Percentiles rank a stretch among this genome's conserved stretches.
Evolutionary conservation across 1,284 basidiomycete genomes (phyloP).

Genomic region (Apiotrichum siamense): DNA sequence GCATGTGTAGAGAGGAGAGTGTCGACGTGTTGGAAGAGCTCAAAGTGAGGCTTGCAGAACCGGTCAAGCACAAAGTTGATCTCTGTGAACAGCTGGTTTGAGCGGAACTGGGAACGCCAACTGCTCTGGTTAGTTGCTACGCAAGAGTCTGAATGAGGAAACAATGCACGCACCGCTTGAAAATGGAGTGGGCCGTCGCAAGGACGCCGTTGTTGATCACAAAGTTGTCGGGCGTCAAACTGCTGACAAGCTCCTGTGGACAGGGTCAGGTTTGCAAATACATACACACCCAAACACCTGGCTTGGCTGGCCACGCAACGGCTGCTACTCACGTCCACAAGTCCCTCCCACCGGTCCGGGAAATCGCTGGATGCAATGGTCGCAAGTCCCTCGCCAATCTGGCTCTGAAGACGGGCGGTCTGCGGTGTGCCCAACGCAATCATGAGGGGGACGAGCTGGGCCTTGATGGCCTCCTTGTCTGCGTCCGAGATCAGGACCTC

Average conservation of each 20-base stretch:
- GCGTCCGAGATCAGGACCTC: slow-evolving; percentile 33
- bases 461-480: slow-evolving; percentile 51
- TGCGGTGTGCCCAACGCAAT: slow-evolving; percentile 50
- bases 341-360: slow-evolving; percentile 71
- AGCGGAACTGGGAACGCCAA: slow-evolving; percentile 87
- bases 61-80: slow-evolving; percentile 86
- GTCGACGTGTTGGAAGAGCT: slow-evolving; percentile 63
- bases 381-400: slow-evolving; percentile 83
- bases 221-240: slow-evolving; percentile 71
- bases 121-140: slow-evolving; percentile 28
- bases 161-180: slow-evolving; percentile 53
- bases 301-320: slow-evolving; percentile 3
- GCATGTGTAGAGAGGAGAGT: slow-evolving; percentile 45
- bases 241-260: slow-evolving; percentile 70
- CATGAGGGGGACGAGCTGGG: slow-evolving; percentile 52
- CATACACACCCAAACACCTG: not conserved
- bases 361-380: slow-evolving; percentile 84
- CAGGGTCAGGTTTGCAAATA: slow-evolving; percentile 1
- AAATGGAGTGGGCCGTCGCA: slow-evolving; percentile 92
- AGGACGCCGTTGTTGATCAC: slow-evolving; percentile 83
- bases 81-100: slow-evolving; percentile 74
- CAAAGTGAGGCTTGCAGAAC: slow-evolving; percentile 78
- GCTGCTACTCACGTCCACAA: slow-evolving; percentile 65
- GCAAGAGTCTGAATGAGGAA: not conserved
- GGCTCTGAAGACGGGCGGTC: slow-evolving; percentile 53